phyloP scores from a whole-genome alignment of 2,329 filamentous ascomycete species.

The Drechslerella coelobrocha region DNA sequence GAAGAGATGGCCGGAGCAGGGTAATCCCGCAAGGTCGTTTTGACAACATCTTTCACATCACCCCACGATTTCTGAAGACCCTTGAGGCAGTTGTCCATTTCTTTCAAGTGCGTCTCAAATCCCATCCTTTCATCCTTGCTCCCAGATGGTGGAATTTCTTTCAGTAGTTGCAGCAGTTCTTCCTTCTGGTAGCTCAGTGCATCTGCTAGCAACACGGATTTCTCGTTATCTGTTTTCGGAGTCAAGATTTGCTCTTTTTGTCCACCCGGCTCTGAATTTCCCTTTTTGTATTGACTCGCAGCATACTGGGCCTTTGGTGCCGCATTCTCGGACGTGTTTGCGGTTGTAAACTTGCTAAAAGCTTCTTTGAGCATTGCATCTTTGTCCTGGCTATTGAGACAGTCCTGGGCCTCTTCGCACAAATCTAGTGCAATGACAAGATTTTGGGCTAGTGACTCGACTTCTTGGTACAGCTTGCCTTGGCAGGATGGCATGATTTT shows the following conservation, averaged over 20 bases:
- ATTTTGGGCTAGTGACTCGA: background rate
- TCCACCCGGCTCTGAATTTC: too few relatives aligned
- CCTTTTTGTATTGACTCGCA: too few relatives aligned
- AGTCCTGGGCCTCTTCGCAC: conserved; percentile 22
- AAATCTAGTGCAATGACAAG: conserved; percentile 21
- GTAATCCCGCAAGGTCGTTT: conserved; percentile 18
- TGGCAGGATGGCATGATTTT: conserved; percentile 8
- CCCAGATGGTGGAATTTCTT: conserved; percentile 17
- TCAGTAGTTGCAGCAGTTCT: conserved; percentile 22
- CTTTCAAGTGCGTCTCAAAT: conserved; percentile 21
- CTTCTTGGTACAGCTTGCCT: background rate
- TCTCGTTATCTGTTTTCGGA: background rate
- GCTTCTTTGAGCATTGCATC: conserved; percentile 4
- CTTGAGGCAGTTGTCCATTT: conserved; percentile 23
- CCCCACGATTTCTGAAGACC: conserved; percentile 16
- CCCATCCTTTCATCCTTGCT: conserved; percentile 14
- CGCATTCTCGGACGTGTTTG: background rate
- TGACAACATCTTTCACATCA: conserved; percentile 11
- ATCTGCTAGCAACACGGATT: background rate
- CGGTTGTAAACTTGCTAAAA: background rate
- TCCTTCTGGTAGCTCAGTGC: conserved; percentile 19
- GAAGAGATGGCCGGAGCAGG: background rate
- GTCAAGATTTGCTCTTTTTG: too few relatives aligned
- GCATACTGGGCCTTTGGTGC: background rate
- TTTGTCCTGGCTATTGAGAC: conserved; percentile 14